Conservation (phyloP, 2,329 filamentous ascomycete species). For the Microcera coccophila region DNA sequence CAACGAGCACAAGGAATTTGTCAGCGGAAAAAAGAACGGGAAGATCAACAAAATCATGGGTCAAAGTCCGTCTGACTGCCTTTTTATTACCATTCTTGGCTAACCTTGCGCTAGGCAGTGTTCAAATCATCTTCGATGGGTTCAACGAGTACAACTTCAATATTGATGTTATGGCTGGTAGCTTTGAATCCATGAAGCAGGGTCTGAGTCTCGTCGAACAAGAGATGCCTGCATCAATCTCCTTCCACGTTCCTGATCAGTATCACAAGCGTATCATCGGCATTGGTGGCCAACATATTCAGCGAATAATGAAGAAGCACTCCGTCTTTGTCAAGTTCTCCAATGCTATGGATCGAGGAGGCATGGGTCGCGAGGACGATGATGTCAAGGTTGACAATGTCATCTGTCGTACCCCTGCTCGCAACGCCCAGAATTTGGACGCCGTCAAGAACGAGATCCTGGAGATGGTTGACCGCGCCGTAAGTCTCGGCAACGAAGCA, state of each 20-base stretch:
- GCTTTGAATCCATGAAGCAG: constrained; percentile 92
- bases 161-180: constrained; percentile 90
- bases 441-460: constrained; percentile 98
- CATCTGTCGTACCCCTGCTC: constrained; percentile 93
- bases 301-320: constrained; percentile 99
- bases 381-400: constrained; percentile 99
- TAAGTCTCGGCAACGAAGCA: constrained; percentile 39
- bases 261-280: constrained; percentile 99
- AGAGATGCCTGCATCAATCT: constrained; percentile 98
- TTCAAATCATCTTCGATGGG: constrained; percentile 97
- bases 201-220: constrained; percentile 91
- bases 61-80: constrained; percentile 56
- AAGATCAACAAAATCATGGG: constrained; percentile 99
- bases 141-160: constrained; percentile 99
- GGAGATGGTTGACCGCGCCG: constrained; percentile 96
- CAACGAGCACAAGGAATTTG: constrained; percentile 99
- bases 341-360: constrained; percentile 91
- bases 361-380: constrained; percentile 91
- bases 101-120: constrained; percentile 60
- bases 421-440: constrained; percentile 94
- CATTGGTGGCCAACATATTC: constrained; percentile 96
- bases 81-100: background rate
- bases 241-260: constrained; percentile 97
- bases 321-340: constrained; percentile 99
- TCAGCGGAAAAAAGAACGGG: constrained; percentile 98